Evolutionary conservation across 441 rosid genomes (phyloP).

Genomic region (Jatropha multifida): DNA sequence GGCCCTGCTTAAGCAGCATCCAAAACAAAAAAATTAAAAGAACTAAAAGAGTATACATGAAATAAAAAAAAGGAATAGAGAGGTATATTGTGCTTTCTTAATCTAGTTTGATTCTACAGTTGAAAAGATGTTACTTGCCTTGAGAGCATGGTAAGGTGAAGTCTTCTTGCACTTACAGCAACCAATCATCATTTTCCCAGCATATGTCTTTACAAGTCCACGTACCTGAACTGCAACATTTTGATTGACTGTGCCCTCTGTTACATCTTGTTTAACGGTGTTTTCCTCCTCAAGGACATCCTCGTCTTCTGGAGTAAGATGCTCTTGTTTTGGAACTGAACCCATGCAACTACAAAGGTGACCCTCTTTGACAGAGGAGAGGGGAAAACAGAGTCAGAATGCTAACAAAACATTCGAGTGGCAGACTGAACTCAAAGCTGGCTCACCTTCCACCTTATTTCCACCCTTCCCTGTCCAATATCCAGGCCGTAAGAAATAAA

Average conservation of each 20-base stretch:
- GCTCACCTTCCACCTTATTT: slow-evolving; percentile 59
- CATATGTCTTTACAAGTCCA: slow-evolving; percentile 82
- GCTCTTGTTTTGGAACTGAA: slow-evolving; percentile 55
- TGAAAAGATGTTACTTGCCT: slow-evolving; percentile 42
- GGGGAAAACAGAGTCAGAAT: slow-evolving; percentile 21
- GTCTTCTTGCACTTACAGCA: slow-evolving; percentile 74
- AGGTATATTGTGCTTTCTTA: not conserved
- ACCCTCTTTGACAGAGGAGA: slow-evolving; percentile 55
- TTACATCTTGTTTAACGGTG: slow-evolving; percentile 52
- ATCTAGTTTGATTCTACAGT: not conserved
- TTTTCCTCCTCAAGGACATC: slow-evolving; percentile 92
- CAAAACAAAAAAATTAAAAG: not conserved
- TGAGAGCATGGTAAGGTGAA: slow-evolving; percentile 76
- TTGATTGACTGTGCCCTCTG: slow-evolving; percentile 45
- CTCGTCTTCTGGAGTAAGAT: slow-evolving; percentile 63
- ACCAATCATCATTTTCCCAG: slow-evolving; percentile 63
- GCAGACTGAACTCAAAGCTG: slow-evolving; percentile 20
- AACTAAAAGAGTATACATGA: not conserved
- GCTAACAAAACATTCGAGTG: slow-evolving; percentile 8
- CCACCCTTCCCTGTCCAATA: slow-evolving; percentile 94
- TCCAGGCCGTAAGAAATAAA: slow-evolving; percentile 75
- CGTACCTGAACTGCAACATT: slow-evolving; percentile 82
- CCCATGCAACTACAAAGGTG: slow-evolving; percentile 77
- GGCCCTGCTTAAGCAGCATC: slow-evolving; percentile 44
- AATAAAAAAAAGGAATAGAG: not conserved